phyloP scores from a whole-genome alignment of 306 rosid species.

The Fragaria vesca region DNA sequence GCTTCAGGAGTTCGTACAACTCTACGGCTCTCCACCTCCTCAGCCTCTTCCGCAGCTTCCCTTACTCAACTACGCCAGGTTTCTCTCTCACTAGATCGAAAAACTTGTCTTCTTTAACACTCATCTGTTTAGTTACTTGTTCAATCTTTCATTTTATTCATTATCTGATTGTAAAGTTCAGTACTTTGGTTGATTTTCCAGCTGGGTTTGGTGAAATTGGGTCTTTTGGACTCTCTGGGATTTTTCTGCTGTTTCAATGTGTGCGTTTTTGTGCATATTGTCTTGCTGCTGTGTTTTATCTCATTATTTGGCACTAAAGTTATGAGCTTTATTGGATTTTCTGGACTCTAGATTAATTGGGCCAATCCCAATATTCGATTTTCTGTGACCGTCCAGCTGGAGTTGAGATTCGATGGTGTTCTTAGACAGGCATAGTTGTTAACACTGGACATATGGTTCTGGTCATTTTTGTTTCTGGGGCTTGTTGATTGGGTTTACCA shows the following conservation, averaged over 20 bases:
- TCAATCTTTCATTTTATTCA: background rate
- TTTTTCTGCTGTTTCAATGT: background rate
- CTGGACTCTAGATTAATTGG: background rate
- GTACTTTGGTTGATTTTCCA: background rate
- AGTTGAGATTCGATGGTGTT: background rate
- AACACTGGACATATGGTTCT: background rate
- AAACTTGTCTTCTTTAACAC: background rate
- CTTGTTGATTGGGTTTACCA: background rate
- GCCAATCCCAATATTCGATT: background rate
- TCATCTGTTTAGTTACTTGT: background rate
- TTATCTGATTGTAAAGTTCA: background rate
- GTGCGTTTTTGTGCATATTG: background rate
- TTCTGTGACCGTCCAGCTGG: background rate
- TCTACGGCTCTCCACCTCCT: slow-evolving; percentile 39
- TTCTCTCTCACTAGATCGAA: slow-evolving; percentile 31
- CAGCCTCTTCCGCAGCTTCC: slow-evolving; percentile 24
- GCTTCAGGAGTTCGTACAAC: slow-evolving; percentile 62
- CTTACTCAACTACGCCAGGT: slow-evolving; percentile 49
- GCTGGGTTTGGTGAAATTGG: background rate
- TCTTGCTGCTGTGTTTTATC: background rate
- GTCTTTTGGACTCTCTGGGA: background rate
- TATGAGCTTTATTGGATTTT: background rate
- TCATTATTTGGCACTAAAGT: background rate
- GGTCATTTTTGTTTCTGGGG: background rate
- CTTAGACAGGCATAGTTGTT: background rate